Evolutionary conservation across 23 red algal species (phyloP).

Genomic region (Gracilaria gracilis): DNA sequence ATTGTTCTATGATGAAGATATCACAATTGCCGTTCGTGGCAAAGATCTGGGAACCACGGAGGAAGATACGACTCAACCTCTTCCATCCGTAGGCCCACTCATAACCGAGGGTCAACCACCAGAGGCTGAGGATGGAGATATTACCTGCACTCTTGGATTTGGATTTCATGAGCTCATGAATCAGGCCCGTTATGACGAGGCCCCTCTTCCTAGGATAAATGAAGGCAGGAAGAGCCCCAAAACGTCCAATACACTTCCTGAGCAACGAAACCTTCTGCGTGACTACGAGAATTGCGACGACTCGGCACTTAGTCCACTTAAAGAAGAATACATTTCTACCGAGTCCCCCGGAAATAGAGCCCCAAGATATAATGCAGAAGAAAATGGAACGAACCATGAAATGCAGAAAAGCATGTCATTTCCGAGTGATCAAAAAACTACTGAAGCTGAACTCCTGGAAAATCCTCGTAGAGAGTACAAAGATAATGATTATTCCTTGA

Average conservation of each 20-base stretch:
- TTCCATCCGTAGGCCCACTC: background rate
- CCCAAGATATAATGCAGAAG: background rate
- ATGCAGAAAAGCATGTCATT: background rate
- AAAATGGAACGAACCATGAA: background rate
- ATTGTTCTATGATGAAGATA: slow-evolving; percentile 36
- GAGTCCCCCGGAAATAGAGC: background rate
- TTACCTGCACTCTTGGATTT: slow-evolving; percentile 1
- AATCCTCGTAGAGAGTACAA: background rate
- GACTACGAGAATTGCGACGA: background rate
- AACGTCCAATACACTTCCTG: background rate
- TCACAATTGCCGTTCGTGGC: slow-evolving; percentile 7
- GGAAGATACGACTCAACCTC: slow-evolving; percentile 18
- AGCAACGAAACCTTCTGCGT: slow-evolving; percentile 15
- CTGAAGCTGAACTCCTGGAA: background rate
- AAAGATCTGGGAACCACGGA: background rate
- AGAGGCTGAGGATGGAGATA: slow-evolving; percentile 9
- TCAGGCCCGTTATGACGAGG: slow-evolving; percentile 8
- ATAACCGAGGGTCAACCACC: background rate
- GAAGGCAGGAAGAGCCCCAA: background rate
- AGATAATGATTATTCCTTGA: background rate
- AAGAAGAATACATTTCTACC: background rate
- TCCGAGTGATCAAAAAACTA: background rate
- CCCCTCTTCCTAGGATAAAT: background rate
- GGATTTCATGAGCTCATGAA: slow-evolving; percentile 21
- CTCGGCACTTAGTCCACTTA: background rate